Evolutionary conservation across 2,329 filamentous ascomycete species (phyloP), one percentile per base, ranked within the genome.

Genomic region (Arachnomyces sp.): DNA sequence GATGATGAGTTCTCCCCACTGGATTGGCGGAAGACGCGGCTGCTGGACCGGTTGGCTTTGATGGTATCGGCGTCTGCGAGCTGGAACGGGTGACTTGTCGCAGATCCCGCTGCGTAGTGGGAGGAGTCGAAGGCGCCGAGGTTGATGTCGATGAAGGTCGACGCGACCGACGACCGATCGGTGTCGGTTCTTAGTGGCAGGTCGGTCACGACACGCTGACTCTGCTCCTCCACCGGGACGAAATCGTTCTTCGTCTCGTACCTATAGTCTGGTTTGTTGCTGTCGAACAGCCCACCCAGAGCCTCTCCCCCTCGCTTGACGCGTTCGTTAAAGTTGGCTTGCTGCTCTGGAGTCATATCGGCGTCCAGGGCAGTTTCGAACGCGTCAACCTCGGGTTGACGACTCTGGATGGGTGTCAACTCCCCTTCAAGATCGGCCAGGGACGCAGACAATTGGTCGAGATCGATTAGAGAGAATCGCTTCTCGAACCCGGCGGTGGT

Each of bases 401-500:
- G 42, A 12, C 49, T 49, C 7, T 44, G 37, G 34, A n/a, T 34
- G 25, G 17, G 21, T 25, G 21, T 57, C 52, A 58, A 46, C 38
- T 66, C 56, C 52, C 66, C 51, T 53, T 70, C 61, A 39, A 67
- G 51, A 33, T 63, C 60, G 12, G 65, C 62, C 36, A 73, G 59
- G 1, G 69, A 69, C 37, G 71, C 69, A 11, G 61, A 59, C 29
- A 72, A 57, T 43, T 70, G 60, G 46, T 70, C 61, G 7, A 68
- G 47, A 44, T 67, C 60, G 34, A 72, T 63, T 31, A 69, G 62
- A 2, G 69, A 71, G 36, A 71, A 68, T 28, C 69, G 55, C 41
- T 67, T 63, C 45, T 80, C 74, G 47, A 80, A 80, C 11, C 74
- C 72, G 46, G 76, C 74, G 2, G 76, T 79, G 4, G 75, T 78